Base-by-base conservation (phyloP, 352 stramenopile genomes). In the Elongisporangium undulatum region DNA sequence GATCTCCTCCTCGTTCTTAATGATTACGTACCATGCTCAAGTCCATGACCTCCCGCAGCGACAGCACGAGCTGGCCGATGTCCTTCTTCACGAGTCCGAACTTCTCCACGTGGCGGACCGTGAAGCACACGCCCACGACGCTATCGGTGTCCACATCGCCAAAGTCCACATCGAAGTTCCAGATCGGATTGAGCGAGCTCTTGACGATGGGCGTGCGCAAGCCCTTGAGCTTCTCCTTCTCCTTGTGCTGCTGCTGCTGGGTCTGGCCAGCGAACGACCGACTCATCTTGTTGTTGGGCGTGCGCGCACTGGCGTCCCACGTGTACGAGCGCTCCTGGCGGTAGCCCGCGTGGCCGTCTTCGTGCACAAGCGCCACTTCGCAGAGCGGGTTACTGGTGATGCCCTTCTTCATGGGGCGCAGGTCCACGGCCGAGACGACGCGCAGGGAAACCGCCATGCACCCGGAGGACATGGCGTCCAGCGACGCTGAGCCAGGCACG, bases 111-210 rank as follows among this genome's bases (percentile, higher is more conserved):
- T 92, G 82, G 19, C 73, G 72, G 41, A 92, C 80, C 15, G 81
- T 79, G 56, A 90, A 80, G 45, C 84, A 62, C 52, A 92, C 82
- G 23, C 82, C 82, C 49, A 88, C 64, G 51, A 90, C 79, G 48
- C 66, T 76, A 26, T 90, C 78, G 7, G 69, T 79, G 61, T 90
- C 79, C 19, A 89, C 77, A 60, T 90, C 79, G 22, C 82, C 82
- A 68, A 92, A 92, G 64, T 92, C 82, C 49, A 89, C 78, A 59
- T 90, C 78, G 50, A 92, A 80, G 63, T 90, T 87, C 82, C 82
- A 92, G 54, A 90, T 87, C 38, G 82, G 82, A 62, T 92, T 90
- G 20, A 92, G 71, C 45, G 82, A 86, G 53, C 72, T 88, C 71
- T 84, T 85, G 54, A 90, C 71, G 45, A 90, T 61, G 38, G 68